Evolutionary conservation across 2,329 filamentous ascomycete genomes (phyloP).

Genomic region (Ophiostoma himal-ulmi): DNA sequence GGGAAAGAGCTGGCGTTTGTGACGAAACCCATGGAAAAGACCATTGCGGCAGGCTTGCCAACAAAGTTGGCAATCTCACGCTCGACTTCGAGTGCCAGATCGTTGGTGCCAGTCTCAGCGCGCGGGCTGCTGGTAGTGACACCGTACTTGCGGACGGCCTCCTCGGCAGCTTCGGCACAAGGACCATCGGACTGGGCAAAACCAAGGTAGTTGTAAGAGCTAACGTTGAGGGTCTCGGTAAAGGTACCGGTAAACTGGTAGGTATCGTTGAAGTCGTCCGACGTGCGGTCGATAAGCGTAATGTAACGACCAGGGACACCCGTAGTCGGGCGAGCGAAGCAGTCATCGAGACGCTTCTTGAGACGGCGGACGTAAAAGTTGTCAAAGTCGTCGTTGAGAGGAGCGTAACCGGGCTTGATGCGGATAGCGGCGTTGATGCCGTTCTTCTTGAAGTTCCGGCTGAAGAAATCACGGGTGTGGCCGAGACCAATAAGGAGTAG

Average conservation of each 20-base stretch:
- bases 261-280: conserved; percentile 83
- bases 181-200: conserved; percentile 97
- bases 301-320: conserved; percentile 93
- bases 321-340: conserved; percentile 85
- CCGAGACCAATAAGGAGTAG: conserved; percentile 92
- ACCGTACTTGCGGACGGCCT: conserved; percentile 76
- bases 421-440: conserved; percentile 77
- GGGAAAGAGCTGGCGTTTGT: conserved; percentile 93
- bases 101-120: conserved; percentile 77
- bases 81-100: conserved; percentile 85
- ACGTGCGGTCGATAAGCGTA: conserved; percentile 83
- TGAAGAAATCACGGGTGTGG: conserved; percentile 94
- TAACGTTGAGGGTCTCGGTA: conserved; percentile 96
- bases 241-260: conserved; percentile 85
- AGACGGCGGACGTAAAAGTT: conserved; percentile 93
- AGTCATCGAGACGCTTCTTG: conserved; percentile 94
- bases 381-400: conserved; percentile 96
- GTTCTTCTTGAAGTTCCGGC: conserved; percentile 84
- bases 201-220: conserved; percentile 98
- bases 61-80: conserved; percentile 84
- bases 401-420: conserved; percentile 81
- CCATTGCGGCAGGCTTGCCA: conserved; percentile 88
- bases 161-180: conserved; percentile 88
- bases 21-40: conserved; percentile 98
- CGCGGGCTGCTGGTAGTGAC: conserved; percentile 77